These are phyloP conservation scores for Corinectria fuckeliana DNA, from an alignment of 2,329 filamentous ascomycete species.

Conservation along the genomic window DNA sequence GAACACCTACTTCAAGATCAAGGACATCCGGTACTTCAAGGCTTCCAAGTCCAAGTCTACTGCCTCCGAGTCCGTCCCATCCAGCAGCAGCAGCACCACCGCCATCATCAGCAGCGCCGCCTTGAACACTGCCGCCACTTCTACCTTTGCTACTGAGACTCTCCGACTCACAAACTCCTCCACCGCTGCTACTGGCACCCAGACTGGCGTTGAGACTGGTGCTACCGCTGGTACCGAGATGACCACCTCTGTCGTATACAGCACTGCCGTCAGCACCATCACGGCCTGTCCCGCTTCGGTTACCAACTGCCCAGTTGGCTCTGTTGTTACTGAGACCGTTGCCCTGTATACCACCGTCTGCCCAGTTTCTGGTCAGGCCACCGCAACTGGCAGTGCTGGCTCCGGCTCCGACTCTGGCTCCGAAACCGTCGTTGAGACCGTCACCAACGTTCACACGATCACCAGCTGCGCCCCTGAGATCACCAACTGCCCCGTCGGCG, in stretches of 20 bases:
- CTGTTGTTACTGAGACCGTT: constrained; percentile 46
- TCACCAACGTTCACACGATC: constrained; percentile 28
- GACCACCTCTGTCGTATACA: constrained; percentile 45
- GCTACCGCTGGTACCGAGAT: constrained; percentile 5
- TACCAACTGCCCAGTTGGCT: constrained; percentile 55
- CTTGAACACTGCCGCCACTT: background rate
- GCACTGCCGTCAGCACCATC: constrained; percentile 27
- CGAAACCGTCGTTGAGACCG: constrained; percentile 21
- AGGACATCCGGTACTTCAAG: constrained; percentile 46
- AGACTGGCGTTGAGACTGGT: background rate
- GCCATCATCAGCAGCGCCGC: background rate
- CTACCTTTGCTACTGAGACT: constrained; percentile 2
- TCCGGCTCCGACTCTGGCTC: constrained; percentile 8
- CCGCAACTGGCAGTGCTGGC: constrained; percentile 9
- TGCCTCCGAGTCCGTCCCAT: constrained; percentile 20
- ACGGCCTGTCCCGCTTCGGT: constrained; percentile 46
- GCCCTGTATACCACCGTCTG: constrained; percentile 52
- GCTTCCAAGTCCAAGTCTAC: constrained; percentile 27
- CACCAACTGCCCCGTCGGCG: constrained; percentile 20
- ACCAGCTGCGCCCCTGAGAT: constrained; percentile 23
- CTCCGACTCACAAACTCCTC: constrained; percentile 11
- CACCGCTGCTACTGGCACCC: background rate
- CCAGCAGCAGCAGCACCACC: background rate
- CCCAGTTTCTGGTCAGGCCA: constrained; percentile 36
- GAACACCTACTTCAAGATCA: constrained; percentile 55